Percentiles rank a stretch among this genome's conserved stretches.
Conservation (phyloP, 148 eudicot species). For the Dianthus caryophyllus region DNA sequence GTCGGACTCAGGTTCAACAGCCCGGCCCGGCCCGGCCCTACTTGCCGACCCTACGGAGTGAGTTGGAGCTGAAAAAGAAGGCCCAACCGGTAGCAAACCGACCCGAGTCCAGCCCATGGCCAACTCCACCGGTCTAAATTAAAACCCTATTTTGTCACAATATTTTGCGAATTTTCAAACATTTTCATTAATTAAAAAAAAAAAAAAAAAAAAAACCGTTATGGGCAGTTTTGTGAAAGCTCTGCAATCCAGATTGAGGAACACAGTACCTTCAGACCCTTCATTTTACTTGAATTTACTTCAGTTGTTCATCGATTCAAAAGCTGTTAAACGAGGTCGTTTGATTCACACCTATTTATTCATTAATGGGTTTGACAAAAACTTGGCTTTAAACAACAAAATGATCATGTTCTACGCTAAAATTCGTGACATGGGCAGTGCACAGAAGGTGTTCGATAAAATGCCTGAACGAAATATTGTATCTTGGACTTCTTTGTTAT, state of each 20-base stretch:
- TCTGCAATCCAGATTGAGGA: constrained; percentile 14
- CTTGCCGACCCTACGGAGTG: no score
- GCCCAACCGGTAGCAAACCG: no score
- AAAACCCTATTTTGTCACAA: no score
- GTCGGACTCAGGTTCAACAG: no score
- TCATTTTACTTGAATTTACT: constrained; percentile 26
- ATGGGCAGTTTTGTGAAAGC: constrained; percentile 24
- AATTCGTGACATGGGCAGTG: constrained; percentile 26
- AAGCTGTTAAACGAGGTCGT: constrained; percentile 22
- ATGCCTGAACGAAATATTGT: constrained; percentile 40
- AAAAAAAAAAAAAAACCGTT: no score
- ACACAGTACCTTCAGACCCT: constrained; percentile 19
- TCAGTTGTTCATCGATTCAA: constrained; percentile 27
- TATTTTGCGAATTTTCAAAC: no score
- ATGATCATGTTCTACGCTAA: constrained; percentile 30
- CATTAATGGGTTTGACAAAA: constrained; percentile 24
- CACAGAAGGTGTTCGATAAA: constrained; percentile 37
- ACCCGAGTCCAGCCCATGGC: no score
- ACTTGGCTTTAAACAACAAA: constrained; percentile 27
- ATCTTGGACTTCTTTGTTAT: constrained; percentile 43
- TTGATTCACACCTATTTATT: constrained; percentile 27
- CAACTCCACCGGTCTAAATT: no score
- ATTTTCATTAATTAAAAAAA: no score
- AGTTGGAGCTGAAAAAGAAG: no score
- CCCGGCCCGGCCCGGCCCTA: no score